Conservation (phyloP, 2,329 filamentous ascomycete genomes). For the Sphaerulina vaccinii region DNA sequence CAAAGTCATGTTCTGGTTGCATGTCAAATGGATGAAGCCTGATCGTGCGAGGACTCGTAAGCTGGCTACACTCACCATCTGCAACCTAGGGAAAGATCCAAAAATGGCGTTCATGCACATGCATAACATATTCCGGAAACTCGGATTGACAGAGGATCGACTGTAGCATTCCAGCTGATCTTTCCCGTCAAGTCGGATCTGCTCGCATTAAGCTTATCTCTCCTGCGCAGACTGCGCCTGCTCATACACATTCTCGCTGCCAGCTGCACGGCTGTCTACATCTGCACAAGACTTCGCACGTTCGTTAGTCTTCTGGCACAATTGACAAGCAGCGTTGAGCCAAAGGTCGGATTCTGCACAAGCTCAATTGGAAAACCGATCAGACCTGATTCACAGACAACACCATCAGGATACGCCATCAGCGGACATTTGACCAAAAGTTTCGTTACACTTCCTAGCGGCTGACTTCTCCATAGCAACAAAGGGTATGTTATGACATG, state of each 20-base stretch:
- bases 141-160: no score
- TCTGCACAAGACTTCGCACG: background rate
- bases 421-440: background rate
- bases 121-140: no score
- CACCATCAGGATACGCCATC: background rate
- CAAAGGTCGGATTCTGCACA: background rate
- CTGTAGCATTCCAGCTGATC: background rate
- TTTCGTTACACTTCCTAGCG: conserved; percentile 1
- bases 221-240: background rate
- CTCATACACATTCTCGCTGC: background rate
- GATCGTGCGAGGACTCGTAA: no score
- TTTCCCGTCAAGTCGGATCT: background rate
- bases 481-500: conserved; percentile 10
- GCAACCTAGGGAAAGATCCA: no score
- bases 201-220: background rate
- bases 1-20: no score
- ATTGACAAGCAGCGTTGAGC: background rate
- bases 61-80: no score
- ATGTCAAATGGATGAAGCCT: no score
- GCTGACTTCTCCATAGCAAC: conserved; percentile 12
- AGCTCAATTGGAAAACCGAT: background rate
- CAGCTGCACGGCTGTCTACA: background rate
- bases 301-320: background rate
- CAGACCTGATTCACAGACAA: background rate
- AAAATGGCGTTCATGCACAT: no score